Base-by-base conservation (phyloP, 2,329 filamentous ascomycete species). In the Lecanoromycetidae sp. region DNA sequence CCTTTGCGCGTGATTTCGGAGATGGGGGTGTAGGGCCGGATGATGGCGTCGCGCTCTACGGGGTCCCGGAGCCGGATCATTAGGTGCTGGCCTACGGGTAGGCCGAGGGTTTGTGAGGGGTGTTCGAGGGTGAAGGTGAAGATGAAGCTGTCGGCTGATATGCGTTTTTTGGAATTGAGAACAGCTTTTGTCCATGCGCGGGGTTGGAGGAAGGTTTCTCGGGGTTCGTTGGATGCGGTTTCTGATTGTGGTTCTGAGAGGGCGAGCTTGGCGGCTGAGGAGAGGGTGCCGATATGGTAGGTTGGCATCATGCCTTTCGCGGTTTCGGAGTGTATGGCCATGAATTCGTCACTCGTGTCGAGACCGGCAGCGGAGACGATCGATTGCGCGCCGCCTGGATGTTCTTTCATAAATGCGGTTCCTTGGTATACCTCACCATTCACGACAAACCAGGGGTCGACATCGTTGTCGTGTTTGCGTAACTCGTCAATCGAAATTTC, bases 321-420 rank as follows among this genome's bases (percentile, higher is more conserved):
- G 13, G 84, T 94, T 66, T 94, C 87, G 61, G 83, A 88, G 62
- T 94, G 86, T 57, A 95, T 95, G 12, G 84, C 82, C 67, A 93
- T 76, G 61, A 94, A 95, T 56, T 95, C 88, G 57, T 94, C 88
- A 0, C 83, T 84, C 8, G 77, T 77, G 63, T 95, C 87, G 57
- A 84, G 71, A 0, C 80, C 87, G n/a, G 87, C 87, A 3, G 82
- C 85, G 23, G 80, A 81, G 44, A 82, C 73, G 59, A 95, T 94
- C 57, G 85, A 91, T 53, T 83, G 77, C 2, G 85, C 86, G 42
- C 88, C 88, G 43, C 88, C 88, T 0, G 88, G 88, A 61, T 95
- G 88, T 1, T 72, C 82, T 52, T 87, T 76, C 12, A 95, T 67
- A 60, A 91, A 95, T 2, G 67, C 65, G 1, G 84, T 88, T 4